phyloP scores from a whole-genome alignment of 257 asterid species.

The Voacanga thouarsii region DNA sequence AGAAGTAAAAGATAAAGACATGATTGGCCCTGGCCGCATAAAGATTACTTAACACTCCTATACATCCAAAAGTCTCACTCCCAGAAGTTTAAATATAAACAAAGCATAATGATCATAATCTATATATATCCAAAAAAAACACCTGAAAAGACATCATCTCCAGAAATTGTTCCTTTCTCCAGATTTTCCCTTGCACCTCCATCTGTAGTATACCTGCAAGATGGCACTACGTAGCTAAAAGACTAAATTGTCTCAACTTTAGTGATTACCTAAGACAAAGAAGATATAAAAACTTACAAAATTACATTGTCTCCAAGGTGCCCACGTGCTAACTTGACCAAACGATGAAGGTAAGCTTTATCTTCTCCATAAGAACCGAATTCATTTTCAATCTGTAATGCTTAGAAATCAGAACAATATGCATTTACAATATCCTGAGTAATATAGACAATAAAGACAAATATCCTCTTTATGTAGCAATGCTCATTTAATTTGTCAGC shows the following conservation, averaged over 20 bases:
- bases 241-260: neutral
- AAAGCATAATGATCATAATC: neutral
- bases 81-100: neutral
- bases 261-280: neutral
- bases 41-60: neutral
- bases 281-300: conserved; percentile 48
- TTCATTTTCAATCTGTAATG: conserved; percentile 89
- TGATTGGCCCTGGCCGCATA: neutral
- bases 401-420: conserved; percentile 27
- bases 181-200: conserved; percentile 84
- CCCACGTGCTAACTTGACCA: conserved; percentile 70
- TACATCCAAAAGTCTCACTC: neutral
- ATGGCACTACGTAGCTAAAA: conserved; percentile 12
- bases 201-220: conserved; percentile 88
- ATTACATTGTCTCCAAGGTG: conserved; percentile 75
- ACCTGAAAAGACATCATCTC: conserved; percentile 89
- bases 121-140: neutral
- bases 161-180: conserved; percentile 79
- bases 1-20: neutral
- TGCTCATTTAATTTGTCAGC: neutral
- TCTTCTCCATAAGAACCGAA: conserved; percentile 93
- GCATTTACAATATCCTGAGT: conserved; percentile 15
- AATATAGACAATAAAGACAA: neutral
- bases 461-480: neutral
- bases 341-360: conserved; percentile 76